Evolutionary conservation across 1,284 basidiomycete species (phyloP), one percentile per base, ranked within the genome.

Genomic region (Moesziomyces aphidis): DNA sequence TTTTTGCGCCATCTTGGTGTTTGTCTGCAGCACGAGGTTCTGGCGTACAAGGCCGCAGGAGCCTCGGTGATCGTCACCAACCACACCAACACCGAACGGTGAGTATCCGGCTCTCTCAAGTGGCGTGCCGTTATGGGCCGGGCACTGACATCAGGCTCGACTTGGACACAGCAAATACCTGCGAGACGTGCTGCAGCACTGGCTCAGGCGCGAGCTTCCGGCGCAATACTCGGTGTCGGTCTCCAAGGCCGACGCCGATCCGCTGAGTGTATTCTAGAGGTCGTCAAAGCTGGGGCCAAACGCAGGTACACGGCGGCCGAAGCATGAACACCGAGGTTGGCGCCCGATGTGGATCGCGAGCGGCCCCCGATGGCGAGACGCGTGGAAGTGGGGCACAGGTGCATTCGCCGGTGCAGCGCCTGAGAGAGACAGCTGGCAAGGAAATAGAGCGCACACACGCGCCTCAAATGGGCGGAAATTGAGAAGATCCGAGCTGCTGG

Each of bases 1-100:
- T 28, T 22, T 10, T 36, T 9, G 7, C 19, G 26, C 26, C 26
- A 26, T 26, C 26, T 3, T 5, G 13, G 2, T 45, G 15, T 21
- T 36, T 22, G 7, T 28, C 10, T 17, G 21, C 72, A 83, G 71
- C 83, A 84, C 64, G 83, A 83, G 48, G 49, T 81, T n/a, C 67
- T 84, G 23, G 78, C 82, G 1, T 68, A 76, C 55, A 80, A 76
- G 19, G 79, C 79, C 26, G 53, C 67, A 9, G 82, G 81, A n/a
- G 55, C 76, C 36, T 79, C 76, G 17, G 82, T 84, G 31, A 74
- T 84, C 36, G 61, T 83, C 22, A 68, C 79, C 15, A 79, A 82
- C 50, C 83, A 84, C 59, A 76, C 79, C 51, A 83, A 83, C 69
- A 79, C 76, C 5, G 83, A 84, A 62, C 66, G 82, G 51, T 74